phyloP scores from a whole-genome alignment of 108 stramenopile genomes.

The Skeletonema menzelii region DNA sequence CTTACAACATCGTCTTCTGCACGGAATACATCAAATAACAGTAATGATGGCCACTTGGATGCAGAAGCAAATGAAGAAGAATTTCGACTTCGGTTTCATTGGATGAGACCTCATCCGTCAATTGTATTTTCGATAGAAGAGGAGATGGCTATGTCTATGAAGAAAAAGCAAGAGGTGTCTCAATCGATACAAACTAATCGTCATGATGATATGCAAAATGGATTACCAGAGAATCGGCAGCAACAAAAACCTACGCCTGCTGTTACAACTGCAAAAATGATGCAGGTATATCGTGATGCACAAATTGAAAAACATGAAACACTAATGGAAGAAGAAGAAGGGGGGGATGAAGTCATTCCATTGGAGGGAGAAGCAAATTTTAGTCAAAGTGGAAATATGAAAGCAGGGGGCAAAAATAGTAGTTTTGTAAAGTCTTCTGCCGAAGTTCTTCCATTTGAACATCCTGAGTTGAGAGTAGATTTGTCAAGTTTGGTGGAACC shows the following conservation, averaged over 20 bases:
- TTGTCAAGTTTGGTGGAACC: conserved; percentile 38
- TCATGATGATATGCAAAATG: neutral
- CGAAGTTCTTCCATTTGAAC: conserved; percentile 21
- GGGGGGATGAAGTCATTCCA: neutral
- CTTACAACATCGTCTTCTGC: conserved; percentile 11
- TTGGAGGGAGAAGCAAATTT: neutral
- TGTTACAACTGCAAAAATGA: conserved; percentile 15
- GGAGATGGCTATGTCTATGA: neutral
- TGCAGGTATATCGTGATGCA: conserved; percentile 19
- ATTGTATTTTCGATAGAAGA: conserved; percentile 16
- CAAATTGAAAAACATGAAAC: conserved; percentile 8
- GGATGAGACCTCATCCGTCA: conserved; percentile 44
- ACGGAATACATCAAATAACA: neutral
- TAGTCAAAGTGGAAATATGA: neutral
- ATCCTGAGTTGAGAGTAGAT: conserved; percentile 32
- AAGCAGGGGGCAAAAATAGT: neutral
- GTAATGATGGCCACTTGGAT: neutral
- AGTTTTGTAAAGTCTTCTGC: neutral
- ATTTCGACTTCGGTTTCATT: conserved; percentile 35
- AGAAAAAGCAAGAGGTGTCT: neutral
- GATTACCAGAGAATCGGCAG: neutral
- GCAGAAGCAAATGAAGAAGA: conserved; percentile 11
- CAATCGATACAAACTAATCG: neutral
- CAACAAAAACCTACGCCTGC: conserved; percentile 8
- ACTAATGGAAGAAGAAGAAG: neutral